A percentile compares a stretch with the other conserved stretches of the same genome.
These are phyloP conservation scores for Trichosporon sp. DNA, from an alignment of 1,284 basidiomycete species.

Conservation along the genomic window DNA sequence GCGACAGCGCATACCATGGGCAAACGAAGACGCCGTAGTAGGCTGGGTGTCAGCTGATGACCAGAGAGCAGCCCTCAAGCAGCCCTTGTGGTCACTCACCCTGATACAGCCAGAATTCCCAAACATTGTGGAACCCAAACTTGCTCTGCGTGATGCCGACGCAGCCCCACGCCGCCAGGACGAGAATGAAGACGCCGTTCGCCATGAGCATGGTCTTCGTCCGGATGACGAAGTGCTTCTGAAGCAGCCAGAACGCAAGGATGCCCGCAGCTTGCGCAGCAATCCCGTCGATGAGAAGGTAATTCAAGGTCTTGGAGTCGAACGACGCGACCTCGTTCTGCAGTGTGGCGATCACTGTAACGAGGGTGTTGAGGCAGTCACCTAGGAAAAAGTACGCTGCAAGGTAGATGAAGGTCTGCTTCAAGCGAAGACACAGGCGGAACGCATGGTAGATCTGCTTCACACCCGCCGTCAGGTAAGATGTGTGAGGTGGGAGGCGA, in stretches of 20 bases:
- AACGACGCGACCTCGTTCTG: conserved; percentile 62
- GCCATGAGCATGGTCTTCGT: conserved; percentile 60
- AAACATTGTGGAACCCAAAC: conserved; percentile 26
- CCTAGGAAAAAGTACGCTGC: conserved; percentile 56
- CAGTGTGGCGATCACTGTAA: conserved; percentile 68
- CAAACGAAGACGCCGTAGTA: conserved; percentile 57
- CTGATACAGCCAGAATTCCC: conserved; percentile 53
- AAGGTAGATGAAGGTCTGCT: conserved; percentile 56
- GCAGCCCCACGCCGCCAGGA: conserved; percentile 44
- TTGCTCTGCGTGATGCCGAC: conserved; percentile 21
- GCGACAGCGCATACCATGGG: conserved; percentile 39
- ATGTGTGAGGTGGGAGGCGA: conserved; percentile 20
- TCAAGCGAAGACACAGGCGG: conserved; percentile 62
- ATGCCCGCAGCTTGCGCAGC: conserved; percentile 64
- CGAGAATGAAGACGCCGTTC: conserved; percentile 42
- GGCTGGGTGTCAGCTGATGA: conserved; percentile 44
- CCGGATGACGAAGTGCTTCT: conserved; percentile 64
- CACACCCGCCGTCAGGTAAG: conserved; percentile 23
- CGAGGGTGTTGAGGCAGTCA: conserved; percentile 58
- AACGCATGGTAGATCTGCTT: conserved; percentile 64
- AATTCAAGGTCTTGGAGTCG: conserved; percentile 43
- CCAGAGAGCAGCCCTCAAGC: too few relatives aligned
- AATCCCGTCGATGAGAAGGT: conserved; percentile 69
- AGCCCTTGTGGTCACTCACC: too few relatives aligned
- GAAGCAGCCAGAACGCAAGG: conserved; percentile 70